Percentiles rank a stretch among this genome's conserved stretches.
These are phyloP conservation scores for Elaeis guineensis DNA, from an alignment of 176 grass and related monocot genomes.

Conservation along the genomic window DNA sequence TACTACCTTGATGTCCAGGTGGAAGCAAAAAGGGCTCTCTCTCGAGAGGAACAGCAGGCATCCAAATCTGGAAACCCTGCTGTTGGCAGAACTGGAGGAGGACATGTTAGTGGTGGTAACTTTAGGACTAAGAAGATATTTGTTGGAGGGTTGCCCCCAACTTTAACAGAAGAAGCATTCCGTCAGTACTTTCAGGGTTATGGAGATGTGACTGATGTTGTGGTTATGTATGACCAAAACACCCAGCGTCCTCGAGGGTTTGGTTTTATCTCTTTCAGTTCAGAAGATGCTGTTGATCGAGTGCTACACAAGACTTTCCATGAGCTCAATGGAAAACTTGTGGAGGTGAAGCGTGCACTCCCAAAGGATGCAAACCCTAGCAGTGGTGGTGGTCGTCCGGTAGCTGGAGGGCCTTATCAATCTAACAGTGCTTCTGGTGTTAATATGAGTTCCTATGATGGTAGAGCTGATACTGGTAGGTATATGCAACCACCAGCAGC, in stretches of 20 bases:
- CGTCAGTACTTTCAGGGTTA: conserved; percentile 77
- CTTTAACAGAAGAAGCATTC: conserved; percentile 77
- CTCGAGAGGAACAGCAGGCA: conserved; percentile 92
- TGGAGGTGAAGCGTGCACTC: conserved; percentile 88
- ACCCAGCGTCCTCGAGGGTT: conserved; percentile 86
- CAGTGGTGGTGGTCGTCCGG: conserved; percentile 38
- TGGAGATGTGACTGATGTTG: conserved; percentile 67
- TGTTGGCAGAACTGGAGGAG: conserved; percentile 30
- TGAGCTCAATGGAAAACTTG: conserved; percentile 75
- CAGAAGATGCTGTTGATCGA: conserved; percentile 73
- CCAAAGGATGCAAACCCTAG: conserved; percentile 80
- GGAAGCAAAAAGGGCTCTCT: conserved; percentile 90
- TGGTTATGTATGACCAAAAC: conserved; percentile 97
- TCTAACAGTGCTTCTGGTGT: conserved; percentile 39
- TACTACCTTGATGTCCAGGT: conserved; percentile 51
- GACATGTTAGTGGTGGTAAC: not conserved
- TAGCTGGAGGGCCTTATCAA: conserved; percentile 56
- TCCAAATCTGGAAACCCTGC: conserved; percentile 55
- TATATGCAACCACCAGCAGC: conserved; percentile 57
- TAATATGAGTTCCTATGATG: conserved; percentile 66
- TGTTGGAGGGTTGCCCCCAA: conserved; percentile 79
- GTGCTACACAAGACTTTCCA: conserved; percentile 96
- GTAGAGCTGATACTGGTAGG: conserved; percentile 57
- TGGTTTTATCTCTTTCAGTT: conserved; percentile 90
- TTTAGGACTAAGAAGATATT: conserved; percentile 92